These are phyloP conservation scores for Saccharomycopsis sp. DNA, from an alignment of 805 yeast genomes.

Conservation along the genomic window DNA sequence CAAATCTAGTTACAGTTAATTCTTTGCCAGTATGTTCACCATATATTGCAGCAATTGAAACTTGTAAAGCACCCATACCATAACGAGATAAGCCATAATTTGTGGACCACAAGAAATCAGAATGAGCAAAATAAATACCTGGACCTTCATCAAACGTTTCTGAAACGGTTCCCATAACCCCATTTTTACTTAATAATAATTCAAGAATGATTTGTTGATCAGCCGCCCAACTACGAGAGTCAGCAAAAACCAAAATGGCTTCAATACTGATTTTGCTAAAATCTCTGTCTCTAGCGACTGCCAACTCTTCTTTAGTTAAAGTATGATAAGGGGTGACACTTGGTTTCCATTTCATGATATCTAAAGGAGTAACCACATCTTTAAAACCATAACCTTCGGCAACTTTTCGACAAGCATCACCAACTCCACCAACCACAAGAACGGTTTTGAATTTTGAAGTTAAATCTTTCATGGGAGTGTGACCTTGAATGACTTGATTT, in stretches of 20 bases:
- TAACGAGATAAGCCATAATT: constrained; percentile 72
- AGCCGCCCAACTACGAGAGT: constrained; percentile 87
- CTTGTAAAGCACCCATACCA: constrained; percentile 93
- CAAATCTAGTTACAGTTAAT: constrained; percentile 71
- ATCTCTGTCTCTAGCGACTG: constrained; percentile 45
- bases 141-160: constrained; percentile 70
- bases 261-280: constrained; percentile 60
- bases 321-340: constrained; percentile 78
- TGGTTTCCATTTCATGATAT: constrained; percentile 79
- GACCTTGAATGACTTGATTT: constrained; percentile 85
- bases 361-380: constrained; percentile 73
- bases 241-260: constrained; percentile 84
- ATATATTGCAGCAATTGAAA: constrained; percentile 75
- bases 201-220: constrained; percentile 87
- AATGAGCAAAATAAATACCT: constrained; percentile 77
- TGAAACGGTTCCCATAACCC: constrained; percentile 76
- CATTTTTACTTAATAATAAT: constrained; percentile 61
- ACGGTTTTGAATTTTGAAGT: constrained; percentile 60
- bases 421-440: constrained; percentile 81
- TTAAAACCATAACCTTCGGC: constrained; percentile 79
- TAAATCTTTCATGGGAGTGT: constrained; percentile 85
- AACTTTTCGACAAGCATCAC: constrained; percentile 72
- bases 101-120: constrained; percentile 91
- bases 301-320: constrained; percentile 59
- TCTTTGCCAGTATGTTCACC: constrained; percentile 79